Percentiles rank a stretch among this genome's conserved stretches.
Conservation (phyloP, 345 rosid genomes). For the Leavenworthia alabamica region DNA sequence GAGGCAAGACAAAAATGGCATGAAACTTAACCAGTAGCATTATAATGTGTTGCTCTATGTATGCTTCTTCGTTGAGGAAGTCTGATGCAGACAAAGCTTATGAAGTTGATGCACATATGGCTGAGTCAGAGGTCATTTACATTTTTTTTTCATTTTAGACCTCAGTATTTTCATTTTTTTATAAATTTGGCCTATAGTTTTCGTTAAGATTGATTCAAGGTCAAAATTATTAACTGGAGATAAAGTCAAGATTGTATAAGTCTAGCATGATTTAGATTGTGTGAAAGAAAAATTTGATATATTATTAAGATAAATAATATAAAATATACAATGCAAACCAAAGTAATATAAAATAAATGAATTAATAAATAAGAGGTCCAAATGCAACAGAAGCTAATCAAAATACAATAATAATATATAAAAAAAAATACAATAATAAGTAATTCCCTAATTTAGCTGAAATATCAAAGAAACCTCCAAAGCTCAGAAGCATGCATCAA, state of each 20-base stretch:
- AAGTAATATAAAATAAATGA: not conserved
- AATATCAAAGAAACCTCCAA: not conserved
- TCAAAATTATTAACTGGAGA: too few relatives aligned
- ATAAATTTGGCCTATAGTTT: too few relatives aligned
- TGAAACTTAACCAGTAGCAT: constrained; percentile 48
- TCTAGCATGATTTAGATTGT: too few relatives aligned
- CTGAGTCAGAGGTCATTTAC: constrained; percentile 55
- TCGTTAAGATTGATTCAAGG: too few relatives aligned
- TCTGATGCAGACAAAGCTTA: constrained; percentile 62
- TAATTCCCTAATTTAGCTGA: too few relatives aligned
- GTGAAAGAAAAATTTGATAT: too few relatives aligned
- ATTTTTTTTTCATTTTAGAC: too few relatives aligned
- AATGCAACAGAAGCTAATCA: not conserved
- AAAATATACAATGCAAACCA: not conserved
- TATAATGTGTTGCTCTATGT: constrained; percentile 73
- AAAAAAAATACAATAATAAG: not conserved
- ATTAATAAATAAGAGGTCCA: not conserved
- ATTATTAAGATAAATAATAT: not conserved
- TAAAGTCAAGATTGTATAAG: too few relatives aligned
- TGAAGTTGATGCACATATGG: constrained; percentile 78
- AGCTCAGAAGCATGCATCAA: constrained; percentile 30
- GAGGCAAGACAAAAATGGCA: constrained; percentile 52
- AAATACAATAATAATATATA: not conserved
- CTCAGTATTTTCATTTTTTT: too few relatives aligned
- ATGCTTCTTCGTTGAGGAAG: constrained; percentile 49